Conservation (phyloP, 2,329 filamentous ascomycete species). For the Eutypella sp. region DNA sequence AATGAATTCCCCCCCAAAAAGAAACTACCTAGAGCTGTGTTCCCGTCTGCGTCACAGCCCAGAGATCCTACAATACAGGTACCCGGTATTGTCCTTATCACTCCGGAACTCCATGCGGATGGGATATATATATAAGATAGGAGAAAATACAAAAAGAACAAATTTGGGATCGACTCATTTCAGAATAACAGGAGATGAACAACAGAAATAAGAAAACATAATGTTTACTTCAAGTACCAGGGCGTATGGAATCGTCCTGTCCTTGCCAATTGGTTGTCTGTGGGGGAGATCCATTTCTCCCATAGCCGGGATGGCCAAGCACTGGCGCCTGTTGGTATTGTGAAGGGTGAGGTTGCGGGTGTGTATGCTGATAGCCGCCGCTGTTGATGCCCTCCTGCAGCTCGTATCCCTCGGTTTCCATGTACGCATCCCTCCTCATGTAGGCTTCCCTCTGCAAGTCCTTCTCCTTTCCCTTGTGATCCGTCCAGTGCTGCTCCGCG, state of each 20-base stretch:
- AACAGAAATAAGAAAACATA: no score
- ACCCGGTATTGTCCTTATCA: no score
- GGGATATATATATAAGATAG: no score
- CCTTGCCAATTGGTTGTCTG: not conserved
- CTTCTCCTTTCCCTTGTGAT: conserved; percentile 38
- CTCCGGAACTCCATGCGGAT: no score
- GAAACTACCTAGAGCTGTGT: no score
- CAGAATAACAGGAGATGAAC: no score
- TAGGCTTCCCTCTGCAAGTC: not conserved
- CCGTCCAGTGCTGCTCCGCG: conserved; percentile 20
- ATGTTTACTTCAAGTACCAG: not conserved
- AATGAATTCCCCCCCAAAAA: no score
- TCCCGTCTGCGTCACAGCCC: no score
- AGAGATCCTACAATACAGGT: no score
- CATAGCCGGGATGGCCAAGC: conserved; percentile 43
- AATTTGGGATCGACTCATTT: no score
- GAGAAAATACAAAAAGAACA: no score
- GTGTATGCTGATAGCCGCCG: conserved; percentile 18
- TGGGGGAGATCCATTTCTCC: conserved; percentile 26
- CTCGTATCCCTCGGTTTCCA: conserved; percentile 40
- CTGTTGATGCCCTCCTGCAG: conserved; percentile 39
- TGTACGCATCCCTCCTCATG: not conserved
- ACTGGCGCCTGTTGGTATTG: conserved; percentile 31
- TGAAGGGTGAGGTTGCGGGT: conserved; percentile 15
- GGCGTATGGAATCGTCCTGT: not conserved